Evolutionary conservation across 2,329 filamentous ascomycete species (phyloP).

Genomic region (Xylaria sp.): DNA sequence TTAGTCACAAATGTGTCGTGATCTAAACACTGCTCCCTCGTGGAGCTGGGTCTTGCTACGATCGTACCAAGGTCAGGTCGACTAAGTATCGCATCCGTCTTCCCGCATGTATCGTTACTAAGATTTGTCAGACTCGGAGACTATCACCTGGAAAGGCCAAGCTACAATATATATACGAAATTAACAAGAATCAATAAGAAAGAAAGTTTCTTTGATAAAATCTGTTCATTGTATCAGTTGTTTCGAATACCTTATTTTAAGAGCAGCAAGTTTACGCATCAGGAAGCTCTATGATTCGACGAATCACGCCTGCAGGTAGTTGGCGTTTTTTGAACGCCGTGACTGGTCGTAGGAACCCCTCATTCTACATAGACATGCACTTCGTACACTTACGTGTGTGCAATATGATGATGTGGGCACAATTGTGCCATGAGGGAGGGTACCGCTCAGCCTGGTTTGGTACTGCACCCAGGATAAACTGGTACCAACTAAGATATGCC

Average conservation of each 20-base stretch:
- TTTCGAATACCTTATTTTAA: too few relatives aligned
- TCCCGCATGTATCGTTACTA: too few relatives aligned
- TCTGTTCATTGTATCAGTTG: too few relatives aligned
- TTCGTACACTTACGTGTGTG: neutral
- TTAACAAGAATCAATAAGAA: too few relatives aligned
- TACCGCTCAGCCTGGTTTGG: neutral
- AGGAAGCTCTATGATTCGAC: neutral
- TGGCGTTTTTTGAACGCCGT: neutral
- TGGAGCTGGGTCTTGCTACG: neutral
- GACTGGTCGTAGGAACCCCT: neutral
- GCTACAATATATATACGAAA: too few relatives aligned
- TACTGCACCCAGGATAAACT: neutral
- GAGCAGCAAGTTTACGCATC: too few relatives aligned
- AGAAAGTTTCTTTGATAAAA: too few relatives aligned
- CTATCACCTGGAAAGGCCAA: too few relatives aligned
- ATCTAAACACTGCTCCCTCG: neutral
- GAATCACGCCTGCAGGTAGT: neutral
- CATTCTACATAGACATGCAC: neutral
- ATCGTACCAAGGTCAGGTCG: neutral
- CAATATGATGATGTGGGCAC: neutral
- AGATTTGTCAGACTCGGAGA: too few relatives aligned
- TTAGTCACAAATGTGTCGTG: neutral
- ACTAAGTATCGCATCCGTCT: neutral
- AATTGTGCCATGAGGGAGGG: conserved; percentile 1
- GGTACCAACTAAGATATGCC: neutral